Percentiles rank a stretch among this genome's conserved stretches.
Conservation (phyloP, 495 filamentous ascomycete genomes). For the Xylaria cubensis region DNA sequence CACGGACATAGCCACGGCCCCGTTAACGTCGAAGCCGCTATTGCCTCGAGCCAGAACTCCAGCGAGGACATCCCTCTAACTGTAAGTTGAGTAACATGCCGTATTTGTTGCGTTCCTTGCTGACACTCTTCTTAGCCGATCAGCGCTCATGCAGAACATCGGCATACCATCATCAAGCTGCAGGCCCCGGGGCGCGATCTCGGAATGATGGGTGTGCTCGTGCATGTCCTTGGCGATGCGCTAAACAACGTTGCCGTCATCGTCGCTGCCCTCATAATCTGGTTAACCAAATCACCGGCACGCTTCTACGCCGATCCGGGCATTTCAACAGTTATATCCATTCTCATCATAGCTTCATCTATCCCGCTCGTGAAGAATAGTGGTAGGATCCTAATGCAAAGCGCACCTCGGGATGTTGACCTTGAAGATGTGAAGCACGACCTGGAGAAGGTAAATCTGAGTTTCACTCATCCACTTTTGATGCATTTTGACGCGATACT, state of each 20-base stretch:
- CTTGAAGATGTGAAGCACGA: slow-evolving; percentile 89
- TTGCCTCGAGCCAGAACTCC: slow-evolving; percentile 41
- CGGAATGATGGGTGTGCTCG: slow-evolving; percentile 90
- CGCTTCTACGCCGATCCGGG: slow-evolving; percentile 79
- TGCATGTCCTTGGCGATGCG: slow-evolving; percentile 91
- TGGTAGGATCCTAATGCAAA: slow-evolving; percentile 88
- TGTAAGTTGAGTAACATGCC: slow-evolving; percentile 25
- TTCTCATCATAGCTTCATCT: slow-evolving; percentile 87
- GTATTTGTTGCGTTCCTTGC: slow-evolving; percentile 34
- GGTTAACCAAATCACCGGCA: slow-evolving; percentile 64
- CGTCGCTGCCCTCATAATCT: slow-evolving; percentile 81
- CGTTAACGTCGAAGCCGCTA: slow-evolving; percentile 68
- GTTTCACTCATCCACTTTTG: not conserved
- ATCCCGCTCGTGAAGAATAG: slow-evolving; percentile 87
- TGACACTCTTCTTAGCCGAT: slow-evolving; percentile 65
- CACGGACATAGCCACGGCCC: slow-evolving; percentile 50
- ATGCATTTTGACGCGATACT: not conserved
- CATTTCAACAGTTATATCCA: slow-evolving; percentile 81
- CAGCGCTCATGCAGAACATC: slow-evolving; percentile 69
- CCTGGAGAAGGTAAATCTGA: slow-evolving; percentile 62
- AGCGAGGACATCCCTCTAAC: slow-evolving; percentile 53
- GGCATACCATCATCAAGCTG: slow-evolving; percentile 40
- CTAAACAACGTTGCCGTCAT: slow-evolving; percentile 95
- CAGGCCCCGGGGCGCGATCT: slow-evolving; percentile 61
- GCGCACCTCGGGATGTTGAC: slow-evolving; percentile 76